Conservation (phyloP, 1,139 yeast species). For the Lodderomyces theae region DNA sequence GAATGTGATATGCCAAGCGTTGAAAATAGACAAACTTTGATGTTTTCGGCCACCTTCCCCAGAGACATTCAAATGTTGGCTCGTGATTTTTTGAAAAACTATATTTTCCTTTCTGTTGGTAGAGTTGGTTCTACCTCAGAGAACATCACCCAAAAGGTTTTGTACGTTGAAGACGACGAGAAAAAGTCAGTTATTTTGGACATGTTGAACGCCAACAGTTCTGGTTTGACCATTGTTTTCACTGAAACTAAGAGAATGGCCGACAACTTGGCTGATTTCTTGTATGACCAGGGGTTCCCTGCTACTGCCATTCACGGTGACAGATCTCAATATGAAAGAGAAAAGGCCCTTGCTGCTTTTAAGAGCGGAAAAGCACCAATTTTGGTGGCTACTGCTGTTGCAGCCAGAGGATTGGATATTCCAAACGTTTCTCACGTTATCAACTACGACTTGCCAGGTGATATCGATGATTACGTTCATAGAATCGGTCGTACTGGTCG, state of each 20-base stretch:
- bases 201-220: slow-evolving; percentile 72
- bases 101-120: slow-evolving; percentile 94
- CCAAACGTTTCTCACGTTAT: slow-evolving; percentile 98
- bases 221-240: slow-evolving; percentile 87
- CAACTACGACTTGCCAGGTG: slow-evolving; percentile 94
- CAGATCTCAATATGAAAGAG: slow-evolving; percentile 97
- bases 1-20: slow-evolving; percentile 97
- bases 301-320: slow-evolving; percentile 99
- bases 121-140: slow-evolving; percentile 98
- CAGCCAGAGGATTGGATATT: slow-evolving; percentile 99
- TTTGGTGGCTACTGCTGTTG: slow-evolving; percentile 97
- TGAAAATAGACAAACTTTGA: slow-evolving; percentile 87
- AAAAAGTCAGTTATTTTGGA: slow-evolving; percentile 91
- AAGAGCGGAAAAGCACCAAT: slow-evolving; percentile 86
- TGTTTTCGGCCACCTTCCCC: slow-evolving; percentile 99
- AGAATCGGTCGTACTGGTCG: slow-evolving; percentile 99
- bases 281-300: slow-evolving; percentile 85
- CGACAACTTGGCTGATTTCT: slow-evolving; percentile 88
- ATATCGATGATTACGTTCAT: slow-evolving; percentile 97
- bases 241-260: slow-evolving; percentile 99
- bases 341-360: slow-evolving; percentile 89
- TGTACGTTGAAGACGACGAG: slow-evolving; percentile 93
- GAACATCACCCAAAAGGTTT: slow-evolving; percentile 90
- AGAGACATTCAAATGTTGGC: slow-evolving; percentile 96
- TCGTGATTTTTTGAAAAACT: slow-evolving; percentile 92